Conservation (phyloP, 2,329 filamentous ascomycete species). For the Stagonosporopsis tanaceti region DNA sequence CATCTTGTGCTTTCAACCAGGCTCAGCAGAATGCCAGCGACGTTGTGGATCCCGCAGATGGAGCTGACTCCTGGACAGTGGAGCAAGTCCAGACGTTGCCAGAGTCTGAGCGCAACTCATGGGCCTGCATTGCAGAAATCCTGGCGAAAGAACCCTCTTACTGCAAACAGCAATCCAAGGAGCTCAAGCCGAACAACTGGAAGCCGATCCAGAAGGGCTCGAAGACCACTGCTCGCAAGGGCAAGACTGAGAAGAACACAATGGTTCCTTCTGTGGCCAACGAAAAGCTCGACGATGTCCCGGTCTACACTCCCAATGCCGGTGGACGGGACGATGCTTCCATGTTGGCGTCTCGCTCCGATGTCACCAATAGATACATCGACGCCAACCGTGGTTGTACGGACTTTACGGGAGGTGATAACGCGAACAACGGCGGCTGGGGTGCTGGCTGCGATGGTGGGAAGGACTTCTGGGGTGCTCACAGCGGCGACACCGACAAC, state of each 20-base stretch:
- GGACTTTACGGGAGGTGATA: too few species aligned
- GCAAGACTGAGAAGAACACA: not conserved
- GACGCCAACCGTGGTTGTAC: too few species aligned
- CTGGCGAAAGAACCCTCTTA: not conserved
- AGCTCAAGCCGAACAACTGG: conserved; percentile 7
- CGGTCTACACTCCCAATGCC: not conserved
- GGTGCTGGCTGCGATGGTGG: too few species aligned
- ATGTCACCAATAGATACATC: too few species aligned
- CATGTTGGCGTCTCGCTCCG: not conserved
- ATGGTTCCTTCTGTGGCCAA: not conserved
- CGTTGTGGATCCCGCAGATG: not conserved
- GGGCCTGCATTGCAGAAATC: not conserved
- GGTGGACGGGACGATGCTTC: not conserved
- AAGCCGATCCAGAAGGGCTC: not conserved
- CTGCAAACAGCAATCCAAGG: conserved; percentile 3
- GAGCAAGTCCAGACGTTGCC: not conserved
- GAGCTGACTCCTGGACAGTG: not conserved
- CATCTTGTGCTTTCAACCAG: not conserved
- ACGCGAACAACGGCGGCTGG: too few species aligned
- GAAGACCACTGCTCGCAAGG: not conserved
- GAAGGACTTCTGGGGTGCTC: too few species aligned
- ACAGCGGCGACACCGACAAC: too few species aligned
- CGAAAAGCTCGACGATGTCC: not conserved
- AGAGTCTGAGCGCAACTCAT: not conserved
- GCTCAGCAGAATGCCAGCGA: not conserved